Evolutionary conservation across 2,329 filamentous ascomycete genomes (phyloP), one percentile per base, ranked within the genome.

Genomic region (Aciculosporium take): DNA sequence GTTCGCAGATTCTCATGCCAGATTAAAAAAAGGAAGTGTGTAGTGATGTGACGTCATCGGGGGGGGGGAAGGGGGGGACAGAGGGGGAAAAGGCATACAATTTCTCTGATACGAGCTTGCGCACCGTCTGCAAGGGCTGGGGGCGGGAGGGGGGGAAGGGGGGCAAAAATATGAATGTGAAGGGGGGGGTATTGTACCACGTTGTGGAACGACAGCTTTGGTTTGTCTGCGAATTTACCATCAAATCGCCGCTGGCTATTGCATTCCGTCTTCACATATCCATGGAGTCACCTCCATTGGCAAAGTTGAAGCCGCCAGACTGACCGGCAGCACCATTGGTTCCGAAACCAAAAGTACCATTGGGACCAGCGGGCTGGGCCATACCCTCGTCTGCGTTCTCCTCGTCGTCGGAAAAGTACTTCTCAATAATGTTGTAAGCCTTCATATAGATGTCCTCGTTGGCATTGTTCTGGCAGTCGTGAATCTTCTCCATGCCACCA

Each of bases 371-470:
- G 21, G 69, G 61, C 58, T 86, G 81, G 46, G 84, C 81, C 63
- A 86, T 75, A 33, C 68, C 69, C 55, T 93, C 85, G 47, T 87
- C 84, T 52, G 87, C 87, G 54, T 88, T 87, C 59, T 94, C 91
- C 42, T 96, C 91, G 52, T 98, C 91, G 56, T 98, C 91, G 0
- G 88, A 95, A 71, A 98, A 98, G 76, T 98, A 98, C 72, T 95
- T 95, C 74, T 98, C 91, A 52, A 98, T 98, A 66, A 98, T 98
- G 75, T 94, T 96, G 75, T 96, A 98, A 0, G 91, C 91, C 79
- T 98, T 98, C 89, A 98, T 96, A 74, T 98, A 98, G 54, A 98
- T 98, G 68, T 98, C 91, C 68, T 98, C 91, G 67, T 98, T 98
- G 70, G 89, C 89, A 57, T 98, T 98, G 71, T 93, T 95, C 72